Evolutionary conservation across 2,329 filamentous ascomycete genomes (phyloP), one percentile per base, ranked within the genome.

Genomic region (Hypoxylon sp.): DNA sequence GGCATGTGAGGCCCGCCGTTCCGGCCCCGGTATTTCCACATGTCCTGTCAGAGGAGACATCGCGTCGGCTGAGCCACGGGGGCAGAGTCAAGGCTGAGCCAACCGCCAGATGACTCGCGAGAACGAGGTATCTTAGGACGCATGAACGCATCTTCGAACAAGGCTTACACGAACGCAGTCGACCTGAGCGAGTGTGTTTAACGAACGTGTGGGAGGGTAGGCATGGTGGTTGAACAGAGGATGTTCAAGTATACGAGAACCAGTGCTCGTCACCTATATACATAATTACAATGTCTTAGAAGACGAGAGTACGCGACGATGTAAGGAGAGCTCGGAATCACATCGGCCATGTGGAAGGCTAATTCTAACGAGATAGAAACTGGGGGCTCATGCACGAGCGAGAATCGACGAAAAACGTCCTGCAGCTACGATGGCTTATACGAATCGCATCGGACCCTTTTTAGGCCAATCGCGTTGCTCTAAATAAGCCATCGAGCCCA

Each of bases 1-100:
- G 64, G 44, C 74, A 76, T 1, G 68, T 74, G 33, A 73, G 75
- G 6, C 72, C 72, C n/a, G 62, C 48, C 0, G 67, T 71, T 11
- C 74, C 73, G 24, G 70, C 70, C 19, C 73, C 74, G 5, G 65
- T 73, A 31, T 65, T 72, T 8, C 74, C 74, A 56, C 73, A 74
- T 1, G 73, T 74, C 24, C 69, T 56, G 35, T 73, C 72, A 10
- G 73, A 70, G 10, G 73, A 74, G 42, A 68, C 61, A 39, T 60
- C 72, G 8, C 67, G 63, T 26, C 35, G 63, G 31, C 57, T 61
- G 33, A 68, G 70, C 65, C 42, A 68, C 35, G 50, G 47, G 5
- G 72, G 69, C 14, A 72, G 53, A 33, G 42, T 58, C 19, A 55
- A 73, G 62, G 74, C 73, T 65, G 70, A 72, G 67, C 69, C 63